Evolutionary conservation across 2,329 filamentous ascomycete genomes (phyloP).

Genomic region (Botrytis deweyae): DNA sequence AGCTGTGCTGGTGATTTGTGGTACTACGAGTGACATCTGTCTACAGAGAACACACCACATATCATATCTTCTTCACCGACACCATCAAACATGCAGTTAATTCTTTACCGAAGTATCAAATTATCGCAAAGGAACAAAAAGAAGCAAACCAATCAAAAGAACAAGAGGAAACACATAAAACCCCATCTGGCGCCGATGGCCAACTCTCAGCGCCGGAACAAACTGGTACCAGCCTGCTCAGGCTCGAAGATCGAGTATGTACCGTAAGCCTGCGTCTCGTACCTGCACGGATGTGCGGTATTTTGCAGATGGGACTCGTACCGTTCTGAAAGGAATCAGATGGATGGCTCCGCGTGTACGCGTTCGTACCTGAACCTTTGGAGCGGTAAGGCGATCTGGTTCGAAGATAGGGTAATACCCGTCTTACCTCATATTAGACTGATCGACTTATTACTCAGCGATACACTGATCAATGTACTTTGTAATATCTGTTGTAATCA

Average conservation of each 20-base stretch:
- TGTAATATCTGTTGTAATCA: not conserved
- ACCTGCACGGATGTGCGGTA: not conserved
- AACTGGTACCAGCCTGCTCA: not conserved
- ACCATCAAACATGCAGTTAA: not conserved
- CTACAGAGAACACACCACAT: not conserved
- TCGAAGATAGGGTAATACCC: conserved; percentile 3
- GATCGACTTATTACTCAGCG: not conserved
- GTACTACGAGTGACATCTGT: not conserved
- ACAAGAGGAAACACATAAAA: too few species aligned
- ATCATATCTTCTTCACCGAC: not conserved
- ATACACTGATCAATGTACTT: not conserved
- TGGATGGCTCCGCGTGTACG: not conserved
- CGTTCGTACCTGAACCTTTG: conserved; percentile 13
- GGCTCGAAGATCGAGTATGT: not conserved
- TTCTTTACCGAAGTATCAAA: not conserved
- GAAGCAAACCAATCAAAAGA: not conserved
- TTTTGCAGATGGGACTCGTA: not conserved
- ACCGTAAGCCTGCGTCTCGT: conserved; percentile 1
- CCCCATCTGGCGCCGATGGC: not conserved
- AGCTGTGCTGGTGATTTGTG: not conserved
- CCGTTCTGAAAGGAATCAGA: not conserved
- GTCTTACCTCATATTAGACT: not conserved
- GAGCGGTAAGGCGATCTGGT: not conserved
- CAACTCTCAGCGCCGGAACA: not conserved
- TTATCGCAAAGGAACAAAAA: not conserved